Evolutionary conservation across 1,284 basidiomycete genomes (phyloP).

Genomic region (Ceratobasidium sp.): DNA sequence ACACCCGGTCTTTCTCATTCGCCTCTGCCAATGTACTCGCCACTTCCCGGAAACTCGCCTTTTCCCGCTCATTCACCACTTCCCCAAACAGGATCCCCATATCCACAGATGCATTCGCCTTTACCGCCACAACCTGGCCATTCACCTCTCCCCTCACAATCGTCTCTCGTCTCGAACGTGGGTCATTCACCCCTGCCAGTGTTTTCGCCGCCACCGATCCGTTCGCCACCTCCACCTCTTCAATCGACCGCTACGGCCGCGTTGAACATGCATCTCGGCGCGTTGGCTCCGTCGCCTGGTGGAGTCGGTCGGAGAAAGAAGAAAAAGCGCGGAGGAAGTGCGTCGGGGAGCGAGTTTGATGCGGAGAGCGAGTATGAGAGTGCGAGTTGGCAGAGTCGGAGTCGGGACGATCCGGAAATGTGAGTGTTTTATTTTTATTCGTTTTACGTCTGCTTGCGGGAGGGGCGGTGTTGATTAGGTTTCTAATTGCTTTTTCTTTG

Average conservation of each 20-base stretch:
- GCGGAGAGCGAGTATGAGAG: slow-evolving; percentile 31
- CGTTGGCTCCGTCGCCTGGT: slow-evolving; percentile 7
- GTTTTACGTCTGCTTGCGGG: too few species aligned
- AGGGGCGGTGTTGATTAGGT: neutral
- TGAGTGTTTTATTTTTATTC: neutral
- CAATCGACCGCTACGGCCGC: slow-evolving; percentile 48
- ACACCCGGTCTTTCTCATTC: neutral
- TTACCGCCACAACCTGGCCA: neutral
- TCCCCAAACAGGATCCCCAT: neutral
- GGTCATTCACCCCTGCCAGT: too few species aligned
- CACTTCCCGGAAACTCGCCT: slow-evolving; percentile 1
- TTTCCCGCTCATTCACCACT: neutral
- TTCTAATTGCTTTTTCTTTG: neutral
- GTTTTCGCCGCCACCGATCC: too few species aligned
- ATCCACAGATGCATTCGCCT: neutral
- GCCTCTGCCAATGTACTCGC: neutral
- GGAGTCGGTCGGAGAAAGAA: slow-evolving; percentile 28
- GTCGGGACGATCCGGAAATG: neutral
- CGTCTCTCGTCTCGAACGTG: too few species aligned
- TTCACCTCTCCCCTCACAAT: slow-evolving; percentile 22
- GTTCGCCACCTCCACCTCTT: neutral
- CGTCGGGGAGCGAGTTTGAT: slow-evolving; percentile 17
- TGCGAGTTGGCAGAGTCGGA: slow-evolving; percentile 6
- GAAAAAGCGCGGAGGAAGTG: slow-evolving; percentile 26
- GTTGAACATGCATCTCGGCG: slow-evolving; percentile 51